Conservation (phyloP, 176 grass and related monocot genomes). For the Chrysopogon serrulatus region DNA sequence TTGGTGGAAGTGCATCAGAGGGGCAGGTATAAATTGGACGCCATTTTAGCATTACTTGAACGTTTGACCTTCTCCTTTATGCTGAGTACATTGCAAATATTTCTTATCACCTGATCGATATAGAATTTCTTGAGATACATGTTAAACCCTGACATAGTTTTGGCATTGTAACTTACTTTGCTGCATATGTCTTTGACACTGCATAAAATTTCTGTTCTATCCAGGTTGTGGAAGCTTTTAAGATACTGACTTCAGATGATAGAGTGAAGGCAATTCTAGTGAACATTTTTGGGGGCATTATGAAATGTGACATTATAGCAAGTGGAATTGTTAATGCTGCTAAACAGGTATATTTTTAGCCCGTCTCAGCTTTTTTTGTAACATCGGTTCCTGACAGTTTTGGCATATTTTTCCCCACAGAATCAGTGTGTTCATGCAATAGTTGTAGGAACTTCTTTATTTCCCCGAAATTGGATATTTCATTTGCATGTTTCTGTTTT, state of each 20-base stretch:
- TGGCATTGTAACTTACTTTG: not conserved
- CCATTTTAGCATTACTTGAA: not conserved
- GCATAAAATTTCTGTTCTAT: conserved; percentile 6
- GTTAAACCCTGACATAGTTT: not conserved
- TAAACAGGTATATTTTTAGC: conserved; percentile 53
- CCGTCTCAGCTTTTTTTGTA: not conserved
- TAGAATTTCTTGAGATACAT: not conserved
- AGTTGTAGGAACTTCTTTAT: not conserved
- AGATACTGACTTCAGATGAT: conserved; percentile 97
- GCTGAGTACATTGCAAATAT: not conserved
- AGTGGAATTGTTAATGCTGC: conserved; percentile 99
- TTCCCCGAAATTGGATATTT: not conserved
- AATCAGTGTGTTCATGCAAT: not conserved
- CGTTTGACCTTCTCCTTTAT: not conserved
- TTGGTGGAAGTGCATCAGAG: conserved; percentile 97
- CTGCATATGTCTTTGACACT: not conserved
- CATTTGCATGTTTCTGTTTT: not conserved
- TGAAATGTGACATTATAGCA: conserved; percentile 99
- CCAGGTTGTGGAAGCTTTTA: conserved; percentile 99
- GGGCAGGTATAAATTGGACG: conserved; percentile 56
- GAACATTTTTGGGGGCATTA: conserved; percentile 98
- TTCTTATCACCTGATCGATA: not conserved
- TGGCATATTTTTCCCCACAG: not conserved
- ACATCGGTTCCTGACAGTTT: not conserved
- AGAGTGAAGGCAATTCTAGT: conserved; percentile 99